Conservation (phyloP, 768 basidiomycete species). For the Boletus speciosus region DNA sequence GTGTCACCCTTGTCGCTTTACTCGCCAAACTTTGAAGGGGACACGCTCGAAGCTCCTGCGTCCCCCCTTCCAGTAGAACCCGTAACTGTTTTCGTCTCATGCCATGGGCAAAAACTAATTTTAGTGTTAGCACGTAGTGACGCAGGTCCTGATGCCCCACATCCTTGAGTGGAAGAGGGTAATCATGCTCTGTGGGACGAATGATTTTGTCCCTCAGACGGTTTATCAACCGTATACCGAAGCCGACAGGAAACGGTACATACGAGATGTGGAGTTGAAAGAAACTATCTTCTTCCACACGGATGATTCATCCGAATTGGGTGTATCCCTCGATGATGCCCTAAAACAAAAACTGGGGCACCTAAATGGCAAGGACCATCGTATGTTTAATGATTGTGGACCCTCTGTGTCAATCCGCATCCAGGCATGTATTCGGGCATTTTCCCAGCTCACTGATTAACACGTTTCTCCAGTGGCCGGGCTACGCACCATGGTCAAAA, state of each 20-base stretch:
- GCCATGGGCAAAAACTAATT: neutral
- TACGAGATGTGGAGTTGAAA: conserved; percentile 64
- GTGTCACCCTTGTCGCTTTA: conserved; percentile 10
- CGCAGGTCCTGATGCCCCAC: conserved; percentile 22
- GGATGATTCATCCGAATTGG: conserved; percentile 51
- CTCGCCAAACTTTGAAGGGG: conserved; percentile 1
- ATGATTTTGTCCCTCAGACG: conserved; percentile 62
- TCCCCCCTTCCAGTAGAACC: neutral
- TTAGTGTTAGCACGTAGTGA: conserved; percentile 18
- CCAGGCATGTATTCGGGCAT: conserved; percentile 45
- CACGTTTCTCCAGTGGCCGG: conserved; percentile 59
- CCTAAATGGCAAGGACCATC: conserved; percentile 55
- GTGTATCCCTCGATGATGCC: conserved; percentile 63
- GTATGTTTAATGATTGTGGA: conserved; percentile 68
- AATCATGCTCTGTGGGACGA: conserved; percentile 23
- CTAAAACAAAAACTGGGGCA: conserved; percentile 55
- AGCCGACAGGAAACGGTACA: conserved; percentile 73
- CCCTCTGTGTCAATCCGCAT: conserved; percentile 79
- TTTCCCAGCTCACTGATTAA: neutral
- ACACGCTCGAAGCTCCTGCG: neutral
- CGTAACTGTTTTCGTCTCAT: conserved; percentile 9
- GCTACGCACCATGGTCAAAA: conserved; percentile 72
- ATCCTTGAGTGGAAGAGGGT: conserved; percentile 27
- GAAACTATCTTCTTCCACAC: conserved; percentile 61
- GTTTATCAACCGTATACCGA: conserved; percentile 77